Conservation (phyloP, 2,329 filamentous ascomycete species). For the Rhinocladiella mackenziei region DNA sequence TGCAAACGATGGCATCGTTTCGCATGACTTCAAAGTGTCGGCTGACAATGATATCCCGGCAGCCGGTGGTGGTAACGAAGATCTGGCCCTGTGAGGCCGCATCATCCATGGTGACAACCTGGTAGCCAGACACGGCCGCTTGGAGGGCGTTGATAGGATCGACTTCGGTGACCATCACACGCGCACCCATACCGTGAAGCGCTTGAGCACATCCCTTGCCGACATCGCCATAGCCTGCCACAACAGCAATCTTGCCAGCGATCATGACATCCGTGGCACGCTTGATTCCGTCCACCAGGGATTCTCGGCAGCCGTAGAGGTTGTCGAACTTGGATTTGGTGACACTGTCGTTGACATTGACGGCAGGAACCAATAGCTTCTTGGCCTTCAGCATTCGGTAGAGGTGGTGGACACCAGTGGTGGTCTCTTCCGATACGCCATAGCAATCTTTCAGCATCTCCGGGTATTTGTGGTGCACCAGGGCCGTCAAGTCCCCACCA, state of each 20-base stretch:
- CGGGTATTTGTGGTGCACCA: conserved; percentile 97
- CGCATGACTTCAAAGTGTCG: conserved; percentile 91
- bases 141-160: conserved; percentile 99
- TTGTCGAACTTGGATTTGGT: conserved; percentile 99
- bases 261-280: conserved; percentile 99
- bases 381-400: conserved; percentile 95
- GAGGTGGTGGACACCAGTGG: conserved; percentile 98
- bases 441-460: conserved; percentile 98
- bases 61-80: conserved; percentile 98
- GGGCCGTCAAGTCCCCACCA: conserved; percentile 91
- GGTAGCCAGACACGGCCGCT: conserved; percentile 93
- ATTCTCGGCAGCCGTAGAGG: conserved; percentile 98
- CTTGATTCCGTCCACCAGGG: conserved; percentile 99
- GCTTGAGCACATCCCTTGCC: conserved; percentile 97
- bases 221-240: conserved; percentile 97
- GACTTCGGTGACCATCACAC: conserved; percentile 92
- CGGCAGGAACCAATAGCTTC: conserved; percentile 84
- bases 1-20: conserved; percentile 99
- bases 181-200: conserved; percentile 94
- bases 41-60: conserved; percentile 93
- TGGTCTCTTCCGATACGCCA: conserved; percentile 99
- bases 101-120: conserved; percentile 98
- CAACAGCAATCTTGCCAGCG: conserved; percentile 96
- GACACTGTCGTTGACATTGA: conserved; percentile 99
- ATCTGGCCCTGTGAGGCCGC: conserved; percentile 86